phyloP scores from a whole-genome alignment of 208 protist genomes.

The Acanthamoeba lenticulata region DNA sequence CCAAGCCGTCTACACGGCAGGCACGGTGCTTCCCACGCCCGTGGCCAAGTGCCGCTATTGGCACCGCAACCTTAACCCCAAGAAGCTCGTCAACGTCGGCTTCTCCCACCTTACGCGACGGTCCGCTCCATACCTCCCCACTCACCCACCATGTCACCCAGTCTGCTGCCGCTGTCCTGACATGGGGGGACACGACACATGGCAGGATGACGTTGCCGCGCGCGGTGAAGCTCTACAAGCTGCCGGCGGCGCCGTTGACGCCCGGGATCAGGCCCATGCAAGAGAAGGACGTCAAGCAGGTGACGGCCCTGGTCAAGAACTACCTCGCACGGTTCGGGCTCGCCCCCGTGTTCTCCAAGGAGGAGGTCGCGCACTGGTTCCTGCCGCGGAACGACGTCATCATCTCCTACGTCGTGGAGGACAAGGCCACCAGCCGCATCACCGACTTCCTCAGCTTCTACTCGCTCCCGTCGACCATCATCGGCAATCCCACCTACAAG shows the following conservation, averaged over 20 bases:
- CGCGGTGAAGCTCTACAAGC: conserved; percentile 84
- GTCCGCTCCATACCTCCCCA: not conserved
- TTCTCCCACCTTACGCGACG: conserved; percentile 79
- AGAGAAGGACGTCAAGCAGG: conserved; percentile 75
- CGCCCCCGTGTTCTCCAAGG: conserved; percentile 91
- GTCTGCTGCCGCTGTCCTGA: no score
- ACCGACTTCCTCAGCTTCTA: conserved; percentile 99
- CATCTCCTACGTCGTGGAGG: conserved; percentile 85
- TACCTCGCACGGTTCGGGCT: conserved; percentile 90
- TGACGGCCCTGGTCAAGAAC: conserved; percentile 85
- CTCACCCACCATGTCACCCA: not conserved
- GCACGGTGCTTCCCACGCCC: conserved; percentile 96
- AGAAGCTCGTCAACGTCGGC: conserved; percentile 95
- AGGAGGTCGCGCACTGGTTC: conserved; percentile 97
- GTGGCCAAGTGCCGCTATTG: conserved; percentile 95
- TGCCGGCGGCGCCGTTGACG: conserved; percentile 71
- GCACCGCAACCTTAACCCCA: conserved; percentile 97
- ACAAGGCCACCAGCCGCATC: conserved; percentile 84
- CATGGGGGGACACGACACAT: not conserved
- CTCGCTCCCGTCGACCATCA: conserved; percentile 96
- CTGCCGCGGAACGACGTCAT: conserved; percentile 94
- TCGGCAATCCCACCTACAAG: conserved; percentile 94
- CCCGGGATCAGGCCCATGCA: conserved; percentile 60
- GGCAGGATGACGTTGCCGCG: conserved; percentile 76
- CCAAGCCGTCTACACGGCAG: conserved; percentile 98